A percentile compares a stretch with the other conserved stretches of the same genome.
These are phyloP conservation scores for Conticribra weissflogii DNA, from an alignment of 108 stramenopile genomes.

Conservation along the genomic window DNA sequence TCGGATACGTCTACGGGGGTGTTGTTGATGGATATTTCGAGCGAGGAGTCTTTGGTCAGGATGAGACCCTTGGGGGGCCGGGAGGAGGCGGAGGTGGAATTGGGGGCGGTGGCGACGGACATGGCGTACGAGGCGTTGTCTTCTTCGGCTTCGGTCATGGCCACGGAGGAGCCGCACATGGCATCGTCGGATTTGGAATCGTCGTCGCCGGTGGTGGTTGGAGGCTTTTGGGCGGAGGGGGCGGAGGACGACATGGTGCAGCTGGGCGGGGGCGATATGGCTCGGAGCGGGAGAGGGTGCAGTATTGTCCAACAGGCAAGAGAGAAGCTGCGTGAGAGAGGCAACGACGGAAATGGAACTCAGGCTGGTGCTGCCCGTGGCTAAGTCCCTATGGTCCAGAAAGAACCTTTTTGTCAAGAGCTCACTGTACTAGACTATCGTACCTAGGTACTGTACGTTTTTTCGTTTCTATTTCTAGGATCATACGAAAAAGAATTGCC, in stretches of 20 bases:
- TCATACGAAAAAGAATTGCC: no score
- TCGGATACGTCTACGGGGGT: conserved; percentile 1
- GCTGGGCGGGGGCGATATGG: background rate
- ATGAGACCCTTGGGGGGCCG: background rate
- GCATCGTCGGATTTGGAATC: conserved; percentile 18
- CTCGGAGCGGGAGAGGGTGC: no score
- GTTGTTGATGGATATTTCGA: conserved; percentile 6
- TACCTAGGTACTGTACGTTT: no score
- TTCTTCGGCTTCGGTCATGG: conserved; percentile 38
- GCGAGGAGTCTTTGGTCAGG: conserved; percentile 5
- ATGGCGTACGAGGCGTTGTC: conserved; percentile 14
- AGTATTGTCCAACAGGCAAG: no score
- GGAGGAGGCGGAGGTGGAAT: background rate
- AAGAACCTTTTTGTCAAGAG: no score
- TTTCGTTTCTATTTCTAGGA: no score
- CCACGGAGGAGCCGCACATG: conserved; percentile 37
- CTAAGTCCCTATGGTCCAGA: no score
- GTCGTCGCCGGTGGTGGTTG: conserved; percentile 15
- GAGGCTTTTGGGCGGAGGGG: background rate
- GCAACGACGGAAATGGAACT: no score
- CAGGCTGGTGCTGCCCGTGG: no score
- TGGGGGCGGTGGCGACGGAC: background rate
- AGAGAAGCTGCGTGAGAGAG: no score
- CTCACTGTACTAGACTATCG: no score
- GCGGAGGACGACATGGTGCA: background rate